Evolutionary conservation across 352 stramenopile genomes (phyloP).

Genomic region (Phytophthora megakarya): DNA sequence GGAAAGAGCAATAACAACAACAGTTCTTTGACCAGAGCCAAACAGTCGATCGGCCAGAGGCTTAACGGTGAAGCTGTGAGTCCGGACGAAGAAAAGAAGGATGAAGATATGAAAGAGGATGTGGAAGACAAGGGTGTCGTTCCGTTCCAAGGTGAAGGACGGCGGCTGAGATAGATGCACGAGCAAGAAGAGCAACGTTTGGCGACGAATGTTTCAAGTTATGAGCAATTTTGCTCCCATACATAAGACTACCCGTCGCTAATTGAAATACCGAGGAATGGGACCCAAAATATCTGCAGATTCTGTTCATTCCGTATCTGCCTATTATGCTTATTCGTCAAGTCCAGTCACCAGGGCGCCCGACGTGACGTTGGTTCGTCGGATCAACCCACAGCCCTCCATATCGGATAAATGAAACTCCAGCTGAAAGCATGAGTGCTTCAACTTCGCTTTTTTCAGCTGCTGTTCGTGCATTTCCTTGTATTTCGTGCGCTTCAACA

Average conservation of each 20-base stretch:
- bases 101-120: conserved; percentile 34
- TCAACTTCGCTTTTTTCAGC: conserved; percentile 66
- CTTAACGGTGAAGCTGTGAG: conserved; percentile 40
- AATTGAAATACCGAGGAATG: conserved; percentile 4
- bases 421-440: conserved; percentile 53
- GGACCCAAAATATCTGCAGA: background rate
- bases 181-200: conserved; percentile 15
- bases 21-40: conserved; percentile 11
- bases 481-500: conserved; percentile 64
- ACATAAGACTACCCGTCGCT: conserved; percentile 10
- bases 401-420: conserved; percentile 71
- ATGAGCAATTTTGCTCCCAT: conserved; percentile 11
- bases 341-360: conserved; percentile 52
- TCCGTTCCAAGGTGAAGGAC: conserved; percentile 74
- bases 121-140: conserved; percentile 40
- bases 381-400: conserved; percentile 59
- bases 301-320: background rate
- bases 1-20: conserved; percentile 10
- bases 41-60: conserved; percentile 28
- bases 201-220: conserved; percentile 21
- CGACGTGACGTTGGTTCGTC: conserved; percentile 58
- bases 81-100: conserved; percentile 43
- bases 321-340: conserved; percentile 14
- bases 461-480: conserved; percentile 65
- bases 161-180: conserved; percentile 54